Evolutionary conservation across 495 filamentous ascomycete species (phyloP), one percentile per base, ranked within the genome.

Genomic region (Annulohypoxylon moriforme): DNA sequence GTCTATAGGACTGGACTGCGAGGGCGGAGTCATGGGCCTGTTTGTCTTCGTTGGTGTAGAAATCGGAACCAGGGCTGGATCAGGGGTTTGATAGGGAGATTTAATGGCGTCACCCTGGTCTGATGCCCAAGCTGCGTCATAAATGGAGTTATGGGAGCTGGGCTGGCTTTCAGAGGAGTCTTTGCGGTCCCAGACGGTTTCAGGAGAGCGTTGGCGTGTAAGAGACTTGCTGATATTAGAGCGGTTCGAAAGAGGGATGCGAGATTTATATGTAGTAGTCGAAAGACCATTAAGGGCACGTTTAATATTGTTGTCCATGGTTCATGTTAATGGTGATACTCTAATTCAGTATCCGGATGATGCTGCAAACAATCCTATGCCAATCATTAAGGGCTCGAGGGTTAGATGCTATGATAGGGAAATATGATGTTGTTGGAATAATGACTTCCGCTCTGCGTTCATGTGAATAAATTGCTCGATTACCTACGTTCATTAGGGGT

Each of bases 81-180:
- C 68, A 3, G 77, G 60, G 18, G 60, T 70, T 40, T 68, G 73
- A 22, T 71, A 74, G 47, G 72, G 69, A n/a, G 71, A 72, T 64
- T 63, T 71, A 50, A 62, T 36, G 29, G 57, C 65, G 57, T 77
- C 75, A 61, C 64, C 69, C 3, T 66, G 63, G 3, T 55, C 60
- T 0, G 81, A 81, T 5, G 76, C 52, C 66, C 68, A 80, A 13
- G 68, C 64, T 24, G 81, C 81, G 52, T 81, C 77, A 56, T 71
- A 81, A 16, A 83, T 75, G 18, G 81, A 83, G 22, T 68, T 60
- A 46, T 81, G 81, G 2, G 76, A 67, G 55, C 79, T 81, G 1
- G 79, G 76, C 16, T 44, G 67, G 8, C 74, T 80, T 31, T 83
- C 77, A 3, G 81, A 81, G 0, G 80, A 81, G 50, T 81, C 78